Evolutionary conservation across 345 rosid species (phyloP).

Genomic region (Euphorbia tirucalli): DNA sequence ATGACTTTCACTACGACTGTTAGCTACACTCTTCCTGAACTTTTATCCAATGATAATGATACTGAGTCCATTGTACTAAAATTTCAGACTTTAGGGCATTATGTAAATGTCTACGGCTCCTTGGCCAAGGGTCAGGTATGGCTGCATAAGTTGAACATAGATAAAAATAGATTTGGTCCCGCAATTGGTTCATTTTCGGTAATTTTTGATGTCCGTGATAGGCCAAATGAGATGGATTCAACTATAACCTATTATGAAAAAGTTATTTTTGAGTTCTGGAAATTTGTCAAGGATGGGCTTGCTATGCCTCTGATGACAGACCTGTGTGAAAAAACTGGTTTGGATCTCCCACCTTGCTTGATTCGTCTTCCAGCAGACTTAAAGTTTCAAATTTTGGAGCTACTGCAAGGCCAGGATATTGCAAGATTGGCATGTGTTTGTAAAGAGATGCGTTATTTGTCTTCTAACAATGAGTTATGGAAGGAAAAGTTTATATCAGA

Average conservation of each 20-base stretch:
- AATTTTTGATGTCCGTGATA: constrained; percentile 16
- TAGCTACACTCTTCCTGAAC: constrained; percentile 55
- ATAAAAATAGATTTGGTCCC: constrained; percentile 44
- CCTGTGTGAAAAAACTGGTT: constrained; percentile 50
- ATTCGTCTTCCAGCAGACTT: constrained; percentile 60
- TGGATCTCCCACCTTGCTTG: constrained; percentile 56
- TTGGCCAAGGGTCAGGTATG: constrained; percentile 31
- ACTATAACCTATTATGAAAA: constrained; percentile 16
- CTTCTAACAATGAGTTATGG: constrained; percentile 26
- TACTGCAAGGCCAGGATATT: constrained; percentile 48
- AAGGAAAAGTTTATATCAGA: constrained; percentile 22
- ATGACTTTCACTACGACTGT: constrained; percentile 36
- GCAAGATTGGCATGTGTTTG: constrained; percentile 33
- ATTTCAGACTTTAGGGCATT: constrained; percentile 47
- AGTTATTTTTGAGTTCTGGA: constrained; percentile 67
- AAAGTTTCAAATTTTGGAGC: constrained; percentile 62
- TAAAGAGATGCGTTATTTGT: constrained; percentile 20
- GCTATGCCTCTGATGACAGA: constrained; percentile 57
- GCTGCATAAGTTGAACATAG: constrained; percentile 39
- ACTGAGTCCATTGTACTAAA: constrained; percentile 40
- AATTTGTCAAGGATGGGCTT: constrained; percentile 64
- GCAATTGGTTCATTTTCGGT: constrained; percentile 35
- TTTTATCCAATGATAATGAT: constrained; percentile 22
- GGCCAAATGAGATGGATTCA: constrained; percentile 20
- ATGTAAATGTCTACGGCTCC: constrained; percentile 55